Evolutionary conservation across 768 basidiomycete species (phyloP).

Genomic region (Lactifluus rugatus): DNA sequence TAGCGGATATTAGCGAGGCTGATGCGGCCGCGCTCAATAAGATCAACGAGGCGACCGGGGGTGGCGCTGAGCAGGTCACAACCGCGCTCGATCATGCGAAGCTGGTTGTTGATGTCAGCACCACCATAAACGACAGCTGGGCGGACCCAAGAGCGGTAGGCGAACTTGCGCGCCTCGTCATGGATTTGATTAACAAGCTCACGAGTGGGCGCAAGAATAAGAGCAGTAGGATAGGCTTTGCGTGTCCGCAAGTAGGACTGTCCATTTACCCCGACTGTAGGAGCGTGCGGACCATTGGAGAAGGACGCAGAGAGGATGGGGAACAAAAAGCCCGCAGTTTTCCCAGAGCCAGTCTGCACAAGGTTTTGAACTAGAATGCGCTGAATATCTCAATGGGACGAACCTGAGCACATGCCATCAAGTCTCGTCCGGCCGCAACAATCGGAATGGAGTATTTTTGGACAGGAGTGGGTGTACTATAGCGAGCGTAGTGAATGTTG

Average conservation of each 20-base stretch:
- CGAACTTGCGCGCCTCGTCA: slow-evolving; percentile 97
- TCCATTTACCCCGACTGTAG: slow-evolving; percentile 44
- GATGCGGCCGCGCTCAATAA: slow-evolving; percentile 96
- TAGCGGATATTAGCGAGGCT: slow-evolving; percentile 94
- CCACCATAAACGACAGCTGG: slow-evolving; percentile 99
- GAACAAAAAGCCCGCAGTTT: slow-evolving; percentile 98
- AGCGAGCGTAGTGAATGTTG: slow-evolving; percentile 89
- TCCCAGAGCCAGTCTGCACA: slow-evolving; percentile 92
- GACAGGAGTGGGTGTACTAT: slow-evolving; percentile 93
- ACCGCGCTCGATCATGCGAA: slow-evolving; percentile 89
- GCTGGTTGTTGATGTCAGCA: slow-evolving; percentile 93
- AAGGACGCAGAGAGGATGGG: slow-evolving; percentile 96
- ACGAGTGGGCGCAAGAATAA: slow-evolving; percentile 95
- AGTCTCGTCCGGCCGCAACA: slow-evolving; percentile 77
- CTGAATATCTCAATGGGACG: slow-evolving; percentile 20
- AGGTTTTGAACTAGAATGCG: slow-evolving; percentile 17
- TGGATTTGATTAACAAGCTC: slow-evolving; percentile 99
- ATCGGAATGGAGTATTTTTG: slow-evolving; percentile 99
- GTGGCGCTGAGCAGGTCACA: slow-evolving; percentile 97
- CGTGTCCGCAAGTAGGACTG: slow-evolving; percentile 54
- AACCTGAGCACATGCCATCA: slow-evolving; percentile 94
- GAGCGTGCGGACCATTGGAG: slow-evolving; percentile 63
- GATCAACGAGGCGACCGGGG: slow-evolving; percentile 95
- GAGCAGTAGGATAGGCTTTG: slow-evolving; percentile 94
- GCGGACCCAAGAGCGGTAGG: slow-evolving; percentile 98